These are phyloP conservation scores for Fusarium oxysporum DNA, from an alignment of 2,329 filamentous ascomycete species.

Conservation along the genomic window DNA sequence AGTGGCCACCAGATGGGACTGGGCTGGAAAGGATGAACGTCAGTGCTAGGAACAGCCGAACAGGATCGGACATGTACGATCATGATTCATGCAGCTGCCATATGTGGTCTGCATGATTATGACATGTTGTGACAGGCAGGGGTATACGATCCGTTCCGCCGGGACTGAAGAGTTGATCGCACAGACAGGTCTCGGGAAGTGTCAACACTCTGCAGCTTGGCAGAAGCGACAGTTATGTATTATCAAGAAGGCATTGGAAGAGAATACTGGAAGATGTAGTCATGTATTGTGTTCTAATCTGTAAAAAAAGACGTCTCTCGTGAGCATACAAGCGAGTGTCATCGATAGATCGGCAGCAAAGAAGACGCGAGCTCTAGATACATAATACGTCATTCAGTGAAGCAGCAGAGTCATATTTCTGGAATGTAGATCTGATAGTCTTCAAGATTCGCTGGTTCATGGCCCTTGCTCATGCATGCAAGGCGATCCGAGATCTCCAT, in stretches of 20 bases:
- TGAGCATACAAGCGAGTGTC: neutral
- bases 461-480: neutral
- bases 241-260: fast-evolving
- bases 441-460: neutral
- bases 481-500: neutral
- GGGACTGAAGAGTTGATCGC: neutral
- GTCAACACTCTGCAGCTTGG: neutral
- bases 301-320: neutral
- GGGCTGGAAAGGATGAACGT: neutral
- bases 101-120: neutral
- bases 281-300: neutral
- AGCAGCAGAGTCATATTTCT: fast-evolving
- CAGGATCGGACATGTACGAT: neutral
- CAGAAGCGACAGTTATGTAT: neutral
- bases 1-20: neutral
- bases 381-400: neutral
- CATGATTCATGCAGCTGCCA: slow-evolving; percentile 12
- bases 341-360: neutral
- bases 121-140: slow-evolving; percentile 14
- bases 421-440: neutral
- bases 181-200: slow-evolving; percentile 3
- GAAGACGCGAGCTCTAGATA: neutral
- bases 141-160: slow-evolving; percentile 4
- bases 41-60: slow-evolving; percentile 1
- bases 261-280: neutral